These are phyloP conservation scores for Solanum chmielewskii DNA, from an alignment of 257 asterid genomes.

Conservation along the genomic window DNA sequence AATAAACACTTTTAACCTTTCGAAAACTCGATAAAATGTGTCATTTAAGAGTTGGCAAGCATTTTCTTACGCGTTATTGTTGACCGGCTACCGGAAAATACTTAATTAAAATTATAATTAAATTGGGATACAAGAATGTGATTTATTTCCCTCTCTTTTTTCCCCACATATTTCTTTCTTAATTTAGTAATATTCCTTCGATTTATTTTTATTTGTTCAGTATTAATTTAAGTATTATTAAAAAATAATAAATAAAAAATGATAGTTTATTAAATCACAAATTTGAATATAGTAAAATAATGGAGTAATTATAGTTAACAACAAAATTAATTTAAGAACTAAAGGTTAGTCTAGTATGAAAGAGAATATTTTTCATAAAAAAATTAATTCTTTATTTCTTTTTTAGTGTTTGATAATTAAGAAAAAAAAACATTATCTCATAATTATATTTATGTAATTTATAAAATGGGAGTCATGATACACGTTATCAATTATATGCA, in stretches of 20 bases:
- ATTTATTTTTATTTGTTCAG: no score
- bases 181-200: neutral
- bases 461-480: neutral
- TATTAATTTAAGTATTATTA: no score
- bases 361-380: no score
- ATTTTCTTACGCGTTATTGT: slow-evolving; percentile 24
- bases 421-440: no score
- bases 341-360: neutral
- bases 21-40: neutral
- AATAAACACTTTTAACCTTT: neutral
- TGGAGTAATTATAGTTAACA: neutral
- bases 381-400: no score
- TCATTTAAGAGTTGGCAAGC: slow-evolving; percentile 4
- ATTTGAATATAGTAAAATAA: no score
- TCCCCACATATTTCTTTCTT: neutral
- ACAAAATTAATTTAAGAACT: neutral
- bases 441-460: neutral
- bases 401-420: no score
- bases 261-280: neutral
- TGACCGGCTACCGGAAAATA: slow-evolving; percentile 55
- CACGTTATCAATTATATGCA: neutral
- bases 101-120: neutral
- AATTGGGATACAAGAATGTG: neutral
- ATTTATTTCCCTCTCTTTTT: neutral
- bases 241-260: no score